Base-by-base conservation (phyloP, 2,329 filamentous ascomycete species). In the Hortaea werneckii region DNA sequence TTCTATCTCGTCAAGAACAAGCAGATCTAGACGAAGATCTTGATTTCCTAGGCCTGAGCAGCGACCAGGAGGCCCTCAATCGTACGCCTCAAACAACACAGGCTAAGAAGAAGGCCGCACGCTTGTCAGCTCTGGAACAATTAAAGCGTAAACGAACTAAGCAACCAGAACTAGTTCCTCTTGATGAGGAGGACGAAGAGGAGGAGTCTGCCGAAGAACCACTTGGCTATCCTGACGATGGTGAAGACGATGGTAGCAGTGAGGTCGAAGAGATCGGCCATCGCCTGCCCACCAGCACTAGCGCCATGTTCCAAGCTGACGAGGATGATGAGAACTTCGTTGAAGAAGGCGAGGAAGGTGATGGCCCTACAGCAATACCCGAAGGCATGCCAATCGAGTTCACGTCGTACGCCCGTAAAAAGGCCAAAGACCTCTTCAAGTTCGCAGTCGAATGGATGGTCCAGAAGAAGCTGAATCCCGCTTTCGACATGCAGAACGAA, bases 391-490 rank as follows among this genome's bases (percentile, higher is more conserved):
- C 85, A 0, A 69, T 89, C 1, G 70, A 83, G 54, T 87, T 87
- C 61, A 85, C 80, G 1, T 66, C 73, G 3, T 74, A 83, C 46
- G 75, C 78, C 0, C 79, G 80, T 50, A 80, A 81, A 54, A 83
- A 83, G 42, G 68, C 82, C 0, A 81, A 80, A 52, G 80, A 86
- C 35, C 78, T 88, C 42, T 90, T 90, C 67, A 77, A 76, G 41
- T 79, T 82, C 55, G 82, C 79, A 0, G 72, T 90, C 1, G 83
- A 87, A 59, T 90, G 85, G 85, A 82, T 89, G 66, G 80, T 90
- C 2, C 83, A 87, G 57, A 85, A 84, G 59, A 82, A 83, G 54
- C 73, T 92, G 42, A 83, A 88, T 53, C 85, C 84, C 0, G 78
- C 72, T 0, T 89, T 88, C 56, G 67, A 75, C 8, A 73, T 74